These are phyloP conservation scores for Globisporangium acanthophoron DNA, from an alignment of 352 stramenopile genomes.

Conservation along the genomic window DNA sequence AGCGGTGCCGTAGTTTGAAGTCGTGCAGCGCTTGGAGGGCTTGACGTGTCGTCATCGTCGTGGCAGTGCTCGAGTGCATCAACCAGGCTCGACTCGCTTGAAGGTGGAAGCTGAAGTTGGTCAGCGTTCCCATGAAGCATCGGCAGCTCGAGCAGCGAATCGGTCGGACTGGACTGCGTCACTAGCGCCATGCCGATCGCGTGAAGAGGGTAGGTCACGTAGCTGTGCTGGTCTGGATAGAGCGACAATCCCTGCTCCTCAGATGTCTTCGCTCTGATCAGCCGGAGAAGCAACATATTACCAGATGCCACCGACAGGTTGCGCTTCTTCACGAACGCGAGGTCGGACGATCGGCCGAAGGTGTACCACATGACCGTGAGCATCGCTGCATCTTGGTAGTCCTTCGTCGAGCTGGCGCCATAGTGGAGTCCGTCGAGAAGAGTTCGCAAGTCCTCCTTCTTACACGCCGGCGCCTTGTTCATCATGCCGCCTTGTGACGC, in stretches of 20 bases:
- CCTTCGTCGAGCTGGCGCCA: conserved; percentile 8
- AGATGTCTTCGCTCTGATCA: conserved; percentile 24
- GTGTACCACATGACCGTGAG: conserved; percentile 26
- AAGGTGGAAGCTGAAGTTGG: conserved; percentile 4
- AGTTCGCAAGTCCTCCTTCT: conserved; percentile 16
- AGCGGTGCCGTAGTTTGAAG: not conserved
- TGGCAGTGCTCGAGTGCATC: not conserved
- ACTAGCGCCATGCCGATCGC: conserved; percentile 15
- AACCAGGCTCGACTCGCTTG: not conserved
- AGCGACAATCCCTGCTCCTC: conserved; percentile 26
- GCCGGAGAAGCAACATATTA: conserved; percentile 17
- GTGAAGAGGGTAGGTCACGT: conserved; percentile 17
- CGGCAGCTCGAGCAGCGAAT: conserved; percentile 6
- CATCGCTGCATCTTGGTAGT: conserved; percentile 30
- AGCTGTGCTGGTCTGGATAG: conserved; percentile 14
- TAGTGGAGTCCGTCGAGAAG: conserved; percentile 12
- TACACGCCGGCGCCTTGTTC: conserved; percentile 28
- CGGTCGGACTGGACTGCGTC: conserved; percentile 12
- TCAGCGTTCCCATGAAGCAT: not conserved
- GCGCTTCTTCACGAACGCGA: conserved; percentile 20
- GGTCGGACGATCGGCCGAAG: conserved; percentile 25
- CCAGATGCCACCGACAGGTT: conserved; percentile 15
- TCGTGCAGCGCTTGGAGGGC: not conserved
- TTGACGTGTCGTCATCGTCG: not conserved
- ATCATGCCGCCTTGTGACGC: conserved; percentile 13